Conservation (phyloP, 371 early-diverging fungal genomes). For the Umbelopsis sp. region DNA sequence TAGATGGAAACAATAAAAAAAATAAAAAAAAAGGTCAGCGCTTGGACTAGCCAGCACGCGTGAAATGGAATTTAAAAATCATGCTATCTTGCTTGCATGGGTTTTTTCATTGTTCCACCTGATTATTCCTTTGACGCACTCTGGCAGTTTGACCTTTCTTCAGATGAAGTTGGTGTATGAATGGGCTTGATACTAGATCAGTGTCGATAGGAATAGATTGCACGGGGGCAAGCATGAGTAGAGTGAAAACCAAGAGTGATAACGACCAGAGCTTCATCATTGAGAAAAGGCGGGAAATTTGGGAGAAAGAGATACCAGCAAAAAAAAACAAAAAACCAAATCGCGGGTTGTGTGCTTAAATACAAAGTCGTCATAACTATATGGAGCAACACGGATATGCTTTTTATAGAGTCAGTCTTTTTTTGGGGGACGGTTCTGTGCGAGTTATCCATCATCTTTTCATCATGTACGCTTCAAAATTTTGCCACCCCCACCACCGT, state of each 20-base stretch:
- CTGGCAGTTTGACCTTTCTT: not conserved
- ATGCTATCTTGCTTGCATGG: not conserved
- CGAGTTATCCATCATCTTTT: no score
- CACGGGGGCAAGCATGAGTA: not conserved
- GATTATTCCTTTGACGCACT: not conserved
- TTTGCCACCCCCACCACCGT: no score
- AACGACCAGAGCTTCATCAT: not conserved
- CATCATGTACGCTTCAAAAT: no score
- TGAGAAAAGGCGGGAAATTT: not conserved
- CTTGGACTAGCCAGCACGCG: no score
- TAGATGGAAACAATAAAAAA: no score
- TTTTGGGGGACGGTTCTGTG: no score
- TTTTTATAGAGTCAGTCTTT: no score
- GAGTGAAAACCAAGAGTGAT: not conserved
- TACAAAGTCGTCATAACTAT: no score
- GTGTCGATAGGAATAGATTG: constrained; percentile 10
- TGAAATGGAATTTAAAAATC: not conserved
- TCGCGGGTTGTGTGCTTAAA: no score
- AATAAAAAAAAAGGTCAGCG: no score
- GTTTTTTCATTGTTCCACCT: not conserved
- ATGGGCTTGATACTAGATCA: constrained; percentile 6
- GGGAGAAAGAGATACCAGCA: not conserved
- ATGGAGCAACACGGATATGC: no score
- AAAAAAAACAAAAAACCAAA: not conserved
- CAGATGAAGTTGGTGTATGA: not conserved